phyloP scores from a whole-genome alignment of 805 yeast genomes.

The Myxozyma nipponensis region DNA sequence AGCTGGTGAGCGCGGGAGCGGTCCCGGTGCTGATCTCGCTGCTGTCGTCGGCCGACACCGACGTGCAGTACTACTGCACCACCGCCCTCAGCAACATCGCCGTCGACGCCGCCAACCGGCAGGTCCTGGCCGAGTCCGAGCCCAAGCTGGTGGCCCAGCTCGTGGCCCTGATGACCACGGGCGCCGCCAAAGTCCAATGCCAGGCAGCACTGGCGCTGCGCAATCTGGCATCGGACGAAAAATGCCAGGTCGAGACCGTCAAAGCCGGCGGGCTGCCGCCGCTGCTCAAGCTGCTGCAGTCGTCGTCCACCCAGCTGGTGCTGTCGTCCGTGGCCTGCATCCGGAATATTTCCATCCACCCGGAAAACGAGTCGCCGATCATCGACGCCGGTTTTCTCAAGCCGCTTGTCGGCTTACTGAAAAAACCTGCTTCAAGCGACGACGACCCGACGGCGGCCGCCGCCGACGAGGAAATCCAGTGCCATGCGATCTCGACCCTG shows the following conservation, averaged over 20 bases:
- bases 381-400: slow-evolving; percentile 95
- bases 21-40: slow-evolving; percentile 92
- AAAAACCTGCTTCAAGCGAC: slow-evolving; percentile 6
- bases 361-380: slow-evolving; percentile 89
- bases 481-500: slow-evolving; percentile 95
- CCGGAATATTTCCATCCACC: slow-evolving; percentile 94
- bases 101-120: slow-evolving; percentile 88
- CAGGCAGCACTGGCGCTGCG: slow-evolving; percentile 96
- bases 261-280: slow-evolving; percentile 94
- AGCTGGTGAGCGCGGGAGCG: slow-evolving; percentile 95
- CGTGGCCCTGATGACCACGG: slow-evolving; percentile 87
- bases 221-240: slow-evolving; percentile 92
- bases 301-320: slow-evolving; percentile 80
- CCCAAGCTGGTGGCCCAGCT: slow-evolving; percentile 85
- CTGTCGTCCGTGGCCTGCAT: slow-evolving; percentile 98
- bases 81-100: slow-evolving; percentile 96
- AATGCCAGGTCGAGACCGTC: slow-evolving; percentile 93
- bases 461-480: slow-evolving; percentile 85
- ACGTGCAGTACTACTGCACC: slow-evolving; percentile 97
- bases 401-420: slow-evolving; percentile 78
- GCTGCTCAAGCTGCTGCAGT: slow-evolving; percentile 81
- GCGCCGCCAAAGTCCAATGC: slow-evolving; percentile 93
- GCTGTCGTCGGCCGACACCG: slow-evolving; percentile 82
- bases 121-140: slow-evolving; percentile 83
- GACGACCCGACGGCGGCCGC: slow-evolving; percentile 1